Percentiles rank a stretch among this genome's conserved stretches.
These are phyloP conservation scores for Pythium vanterpoolii DNA, from an alignment of 352 stramenopile species.

Conservation along the genomic window DNA sequence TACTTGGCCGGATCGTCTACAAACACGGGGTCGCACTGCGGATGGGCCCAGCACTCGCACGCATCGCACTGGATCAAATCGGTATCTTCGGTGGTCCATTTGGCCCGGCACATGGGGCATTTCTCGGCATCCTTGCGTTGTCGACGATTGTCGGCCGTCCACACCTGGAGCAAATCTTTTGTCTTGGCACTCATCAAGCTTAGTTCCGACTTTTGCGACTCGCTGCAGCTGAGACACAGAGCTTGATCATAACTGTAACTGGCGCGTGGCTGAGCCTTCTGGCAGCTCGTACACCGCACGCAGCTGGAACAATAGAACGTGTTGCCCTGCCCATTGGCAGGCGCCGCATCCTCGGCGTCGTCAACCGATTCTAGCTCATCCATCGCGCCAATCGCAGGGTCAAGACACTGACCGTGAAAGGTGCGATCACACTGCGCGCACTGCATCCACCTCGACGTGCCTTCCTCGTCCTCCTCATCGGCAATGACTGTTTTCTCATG, in stretches of 20 bases:
- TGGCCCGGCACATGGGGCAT: slow-evolving; percentile 70
- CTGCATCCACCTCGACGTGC: slow-evolving; percentile 16
- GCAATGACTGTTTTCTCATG: too few species aligned
- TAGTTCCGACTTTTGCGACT: slow-evolving; percentile 46
- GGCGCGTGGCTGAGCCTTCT: slow-evolving; percentile 35
- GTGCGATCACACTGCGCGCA: slow-evolving; percentile 25
- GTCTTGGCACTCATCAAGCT: slow-evolving; percentile 46
- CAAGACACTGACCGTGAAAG: slow-evolving; percentile 28
- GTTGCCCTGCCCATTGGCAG: neutral
- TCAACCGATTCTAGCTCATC: slow-evolving; percentile 23
- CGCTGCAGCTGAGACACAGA: slow-evolving; percentile 60
- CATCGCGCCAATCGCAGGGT: slow-evolving; percentile 15
- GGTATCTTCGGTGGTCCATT: slow-evolving; percentile 69
- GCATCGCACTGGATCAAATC: slow-evolving; percentile 87
- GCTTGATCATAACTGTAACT: slow-evolving; percentile 63
- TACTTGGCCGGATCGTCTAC: slow-evolving; percentile 59
- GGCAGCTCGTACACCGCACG: slow-evolving; percentile 57
- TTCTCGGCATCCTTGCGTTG: slow-evolving; percentile 65
- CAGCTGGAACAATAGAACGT: slow-evolving; percentile 68
- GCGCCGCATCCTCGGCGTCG: neutral
- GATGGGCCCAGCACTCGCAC: slow-evolving; percentile 83
- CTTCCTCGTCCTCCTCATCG: slow-evolving; percentile 16
- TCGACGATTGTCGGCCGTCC: slow-evolving; percentile 43
- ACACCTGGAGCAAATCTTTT: slow-evolving; percentile 56
- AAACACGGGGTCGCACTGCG: slow-evolving; percentile 64